Percentiles rank a stretch among this genome's conserved stretches.
phyloP scores from a whole-genome alignment of 192 early-diverging fungal species.

The Coemansia sp. region DNA sequence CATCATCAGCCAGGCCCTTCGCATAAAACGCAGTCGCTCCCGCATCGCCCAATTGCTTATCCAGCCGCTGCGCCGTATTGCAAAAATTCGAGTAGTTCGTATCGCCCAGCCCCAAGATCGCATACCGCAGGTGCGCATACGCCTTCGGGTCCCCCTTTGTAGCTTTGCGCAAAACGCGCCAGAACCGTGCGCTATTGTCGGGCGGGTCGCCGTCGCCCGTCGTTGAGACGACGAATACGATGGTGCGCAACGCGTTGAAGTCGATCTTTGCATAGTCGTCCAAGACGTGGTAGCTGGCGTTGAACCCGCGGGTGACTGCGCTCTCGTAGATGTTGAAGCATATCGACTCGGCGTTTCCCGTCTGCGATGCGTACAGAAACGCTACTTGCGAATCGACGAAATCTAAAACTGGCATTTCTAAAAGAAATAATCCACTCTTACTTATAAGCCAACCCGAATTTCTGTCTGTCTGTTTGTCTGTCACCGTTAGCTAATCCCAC shows the following conservation, averaged over 20 bases:
- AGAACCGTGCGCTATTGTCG: constrained; percentile 91
- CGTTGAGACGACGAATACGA: constrained; percentile 82
- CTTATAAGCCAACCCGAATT: too few species aligned
- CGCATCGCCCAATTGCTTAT: constrained; percentile 70
- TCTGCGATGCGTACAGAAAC: constrained; percentile 84
- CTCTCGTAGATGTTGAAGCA: constrained; percentile 78
- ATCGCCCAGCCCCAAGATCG: constrained; percentile 81
- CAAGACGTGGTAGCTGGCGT: constrained; percentile 59
- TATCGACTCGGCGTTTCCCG: constrained; percentile 94
- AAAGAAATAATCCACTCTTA: too few species aligned
- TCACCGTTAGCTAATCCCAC: too few species aligned
- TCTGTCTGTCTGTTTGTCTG: too few species aligned
- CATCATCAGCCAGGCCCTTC: constrained; percentile 88
- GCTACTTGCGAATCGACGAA: constrained; percentile 20
- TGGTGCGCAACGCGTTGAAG: constrained; percentile 26
- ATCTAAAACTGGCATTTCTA: too few species aligned
- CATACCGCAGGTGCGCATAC: constrained; percentile 32
- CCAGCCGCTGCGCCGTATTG: constrained; percentile 78
- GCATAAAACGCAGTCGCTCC: constrained; percentile 74
- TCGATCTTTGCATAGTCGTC: constrained; percentile 71
- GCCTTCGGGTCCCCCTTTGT: constrained; percentile 15
- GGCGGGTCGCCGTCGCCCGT: constrained; percentile 97
- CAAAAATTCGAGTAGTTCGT: constrained; percentile 95
- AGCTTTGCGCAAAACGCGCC: constrained; percentile 75
- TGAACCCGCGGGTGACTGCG: constrained; percentile 70